Evolutionary conservation across 495 filamentous ascomycete genomes (phyloP).

Genomic region (Apodospora peruviana): DNA sequence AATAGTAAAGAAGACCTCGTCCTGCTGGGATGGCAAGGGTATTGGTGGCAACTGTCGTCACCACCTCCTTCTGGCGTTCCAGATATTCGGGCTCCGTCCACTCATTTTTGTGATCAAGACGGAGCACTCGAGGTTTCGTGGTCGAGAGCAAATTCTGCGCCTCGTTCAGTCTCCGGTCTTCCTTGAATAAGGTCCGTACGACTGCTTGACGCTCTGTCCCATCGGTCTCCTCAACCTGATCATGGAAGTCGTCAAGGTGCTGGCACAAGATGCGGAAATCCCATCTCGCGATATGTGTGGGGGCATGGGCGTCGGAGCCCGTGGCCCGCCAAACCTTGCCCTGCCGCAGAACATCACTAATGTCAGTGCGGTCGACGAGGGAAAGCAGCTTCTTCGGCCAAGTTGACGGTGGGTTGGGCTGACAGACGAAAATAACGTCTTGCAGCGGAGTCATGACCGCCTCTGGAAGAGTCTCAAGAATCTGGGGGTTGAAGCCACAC

Average conservation of each 20-base stretch:
- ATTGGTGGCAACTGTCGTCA: conserved; percentile 74
- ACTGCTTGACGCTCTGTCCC: conserved; percentile 77
- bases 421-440: conserved; percentile 77
- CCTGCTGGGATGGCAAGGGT: conserved; percentile 85
- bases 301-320: conserved; percentile 31
- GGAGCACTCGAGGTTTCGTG: conserved; percentile 66
- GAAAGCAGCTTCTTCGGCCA: conserved; percentile 67
- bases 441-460: conserved; percentile 70
- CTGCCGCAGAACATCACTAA: conserved; percentile 59
- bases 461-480: conserved; percentile 80
- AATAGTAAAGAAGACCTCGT: conserved; percentile 76
- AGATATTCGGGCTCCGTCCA: conserved; percentile 84
- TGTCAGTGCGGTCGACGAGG: conserved; percentile 77
- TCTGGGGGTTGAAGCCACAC: conserved; percentile 48
- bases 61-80: conserved; percentile 87
- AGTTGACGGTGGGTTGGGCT: conserved; percentile 68
- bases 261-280: conserved; percentile 61
- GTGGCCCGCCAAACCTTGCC: conserved; percentile 34
- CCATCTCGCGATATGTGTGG: conserved; percentile 64
- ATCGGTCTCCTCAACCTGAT: conserved; percentile 36
- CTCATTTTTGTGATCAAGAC: conserved; percentile 65
- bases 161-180: conserved; percentile 83
- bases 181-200: conserved; percentile 78
- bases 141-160: conserved; percentile 74
- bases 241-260: conserved; percentile 34